Percentiles rank a stretch among this genome's conserved stretches.
Evolutionary conservation across 345 rosid genomes (phyloP).

Genomic region (Citrus reticulata): DNA sequence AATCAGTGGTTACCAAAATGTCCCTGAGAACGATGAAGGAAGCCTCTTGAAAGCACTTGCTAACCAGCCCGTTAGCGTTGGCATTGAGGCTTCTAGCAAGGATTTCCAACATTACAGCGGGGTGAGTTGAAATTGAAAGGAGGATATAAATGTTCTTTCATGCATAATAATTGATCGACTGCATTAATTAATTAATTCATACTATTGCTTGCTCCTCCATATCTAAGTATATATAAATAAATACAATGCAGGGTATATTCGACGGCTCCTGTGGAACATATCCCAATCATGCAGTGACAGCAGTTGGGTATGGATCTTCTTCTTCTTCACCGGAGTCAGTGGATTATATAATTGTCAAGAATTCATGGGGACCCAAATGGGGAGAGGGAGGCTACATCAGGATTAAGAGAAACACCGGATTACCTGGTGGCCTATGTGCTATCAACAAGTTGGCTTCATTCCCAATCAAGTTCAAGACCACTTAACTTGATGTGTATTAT

Average conservation of each 20-base stretch:
- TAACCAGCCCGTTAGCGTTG: conserved; percentile 74
- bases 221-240: too few species aligned
- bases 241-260: conserved; percentile 32
- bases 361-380: conserved; percentile 46
- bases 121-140: conserved; percentile 21
- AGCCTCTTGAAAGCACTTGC: conserved; percentile 70
- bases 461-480: conserved; percentile 1
- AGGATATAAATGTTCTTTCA: too few species aligned
- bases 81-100: conserved; percentile 74
- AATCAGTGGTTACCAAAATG: conserved; percentile 64
- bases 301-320: conserved; percentile 36
- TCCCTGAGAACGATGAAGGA: conserved; percentile 50
- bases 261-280: conserved; percentile 31
- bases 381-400: conserved; percentile 39
- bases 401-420: conserved; percentile 36
- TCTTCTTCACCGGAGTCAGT: conserved; percentile 7
- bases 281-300: conserved; percentile 35
- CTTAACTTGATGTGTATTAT: too few species aligned
- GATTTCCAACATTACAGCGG: conserved; percentile 69
- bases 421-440: conserved; percentile 36
- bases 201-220: too few species aligned
- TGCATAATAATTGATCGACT: not conserved
- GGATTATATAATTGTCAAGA: conserved; percentile 33
- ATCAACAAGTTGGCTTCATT: conserved; percentile 42
- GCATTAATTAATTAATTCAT: too few species aligned